A percentile compares a stretch with the other conserved stretches of the same genome.
Conservation (phyloP, 176 grass and related monocot genomes). For the Juncus inflexus region DNA sequence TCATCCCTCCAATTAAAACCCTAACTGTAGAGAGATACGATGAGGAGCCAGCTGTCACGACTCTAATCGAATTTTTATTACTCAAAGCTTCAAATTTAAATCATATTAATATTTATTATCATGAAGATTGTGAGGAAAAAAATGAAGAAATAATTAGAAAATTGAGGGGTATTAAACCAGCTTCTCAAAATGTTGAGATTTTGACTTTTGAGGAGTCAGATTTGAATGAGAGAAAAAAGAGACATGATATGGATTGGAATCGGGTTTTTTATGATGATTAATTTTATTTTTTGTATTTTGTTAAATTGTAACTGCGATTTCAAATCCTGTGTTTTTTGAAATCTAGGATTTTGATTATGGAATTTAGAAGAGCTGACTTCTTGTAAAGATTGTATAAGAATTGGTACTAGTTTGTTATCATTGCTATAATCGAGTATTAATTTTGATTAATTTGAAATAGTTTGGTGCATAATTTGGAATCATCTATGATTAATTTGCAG, state of each 20-base stretch:
- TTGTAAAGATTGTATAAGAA: too few species aligned
- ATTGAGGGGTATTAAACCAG: not conserved
- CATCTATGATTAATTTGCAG: too few species aligned
- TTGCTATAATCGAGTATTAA: too few species aligned
- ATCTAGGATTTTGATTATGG: too few species aligned
- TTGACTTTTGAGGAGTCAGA: not conserved
- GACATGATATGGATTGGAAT: not conserved
- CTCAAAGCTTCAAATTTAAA: not conserved
- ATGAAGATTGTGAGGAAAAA: not conserved
- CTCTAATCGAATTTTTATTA: conserved; percentile 4
- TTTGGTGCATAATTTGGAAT: too few species aligned
- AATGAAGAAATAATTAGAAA: not conserved
- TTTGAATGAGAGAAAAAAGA: not conserved
- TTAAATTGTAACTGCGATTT: too few species aligned
- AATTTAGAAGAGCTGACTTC: too few species aligned
- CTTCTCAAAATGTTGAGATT: conserved; percentile 1
- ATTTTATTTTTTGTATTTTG: not conserved
- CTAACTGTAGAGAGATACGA: not conserved
- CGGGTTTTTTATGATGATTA: not conserved
- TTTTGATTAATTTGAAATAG: too few species aligned
- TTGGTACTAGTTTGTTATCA: too few species aligned
- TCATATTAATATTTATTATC: not conserved
- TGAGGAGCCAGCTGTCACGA: not conserved
- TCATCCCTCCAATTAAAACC: conserved; percentile 1
- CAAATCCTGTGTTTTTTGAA: too few species aligned